Base-by-base conservation (phyloP, 2,329 filamentous ascomycete genomes). In the Fusarium sp. region DNA sequence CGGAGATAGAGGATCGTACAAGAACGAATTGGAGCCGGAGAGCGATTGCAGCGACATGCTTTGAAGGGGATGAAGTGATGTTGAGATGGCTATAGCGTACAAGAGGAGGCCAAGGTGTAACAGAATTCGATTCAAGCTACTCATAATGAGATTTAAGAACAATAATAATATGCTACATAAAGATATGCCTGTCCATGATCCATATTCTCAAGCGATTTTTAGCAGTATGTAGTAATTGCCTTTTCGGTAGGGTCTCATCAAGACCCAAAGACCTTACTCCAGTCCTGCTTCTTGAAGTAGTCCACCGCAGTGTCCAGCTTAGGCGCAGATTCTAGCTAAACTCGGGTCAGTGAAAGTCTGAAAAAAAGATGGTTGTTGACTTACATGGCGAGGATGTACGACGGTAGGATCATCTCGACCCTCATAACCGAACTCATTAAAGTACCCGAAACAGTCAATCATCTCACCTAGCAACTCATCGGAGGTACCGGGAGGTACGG, bases 281-380 rank as follows among this genome's bases (percentile, higher is more conserved):
- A 73, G 8, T 72, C 42, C 27, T 72, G 69, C 26, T 67, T 72
- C 61, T 45, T 63, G 14, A 72, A 54, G 38, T 67, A 70, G 8
- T 64, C 62, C 23, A 57, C 57, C 1, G 32, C 54, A 17, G 57
- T 72, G 6, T 15, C 32, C 2, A 73, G 57, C 5, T 42, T 53
- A 3, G 54, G 65, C 2, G 49, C 30, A 5, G 45, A 67, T 6
- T 40, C 53, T 6, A 72, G 49, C 69, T 72, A 32, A 23, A 27
- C 1, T n/a, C 7, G 7, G 11, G 11, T 67, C 4, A 73, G 57
- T 37, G 49, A 3, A 7, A 6, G 12, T 2, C 17, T 30, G 23
- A 5, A 7, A 27, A 6, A 5, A 6, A 45, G 1, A 26, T 12
- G 2, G 10, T 9, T 7, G 13, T 9, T 18, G 18, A 62, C 69